A percentile compares a stretch with the other conserved stretches of the same genome.
These are phyloP conservation scores for Nitzschia sp. DNA, from an alignment of 108 stramenopile genomes.

Conservation along the genomic window DNA sequence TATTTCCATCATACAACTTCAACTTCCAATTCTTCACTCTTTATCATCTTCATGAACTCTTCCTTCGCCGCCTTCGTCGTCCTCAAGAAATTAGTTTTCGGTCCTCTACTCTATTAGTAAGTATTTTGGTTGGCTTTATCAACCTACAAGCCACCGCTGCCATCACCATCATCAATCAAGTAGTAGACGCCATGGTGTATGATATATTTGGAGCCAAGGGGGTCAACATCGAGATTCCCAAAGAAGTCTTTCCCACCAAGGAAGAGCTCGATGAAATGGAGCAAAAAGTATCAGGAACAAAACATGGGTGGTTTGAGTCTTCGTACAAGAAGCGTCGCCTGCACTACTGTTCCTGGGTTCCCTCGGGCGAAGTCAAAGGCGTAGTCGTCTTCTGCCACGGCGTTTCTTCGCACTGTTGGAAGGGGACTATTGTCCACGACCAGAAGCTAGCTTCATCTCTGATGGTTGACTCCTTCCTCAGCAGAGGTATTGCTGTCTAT, in stretches of 20 bases:
- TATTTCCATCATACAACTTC: neutral
- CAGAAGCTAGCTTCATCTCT: constrained; percentile 16
- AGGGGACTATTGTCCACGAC: neutral
- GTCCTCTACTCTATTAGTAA: no score
- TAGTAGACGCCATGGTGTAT: neutral
- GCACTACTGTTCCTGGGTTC: constrained; percentile 50
- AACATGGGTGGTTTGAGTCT: constrained; percentile 52
- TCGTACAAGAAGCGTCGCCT: constrained; percentile 9
- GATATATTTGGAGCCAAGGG: constrained; percentile 16
- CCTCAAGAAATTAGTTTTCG: no score
- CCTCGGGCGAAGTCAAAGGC: constrained; percentile 24
- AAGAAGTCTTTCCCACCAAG: constrained; percentile 32
- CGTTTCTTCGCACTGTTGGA: constrained; percentile 9
- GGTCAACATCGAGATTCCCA: constrained; percentile 5
- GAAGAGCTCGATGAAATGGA: constrained; percentile 39
- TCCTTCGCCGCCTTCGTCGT: no score
- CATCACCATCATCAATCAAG: no score
- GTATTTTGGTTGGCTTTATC: no score
- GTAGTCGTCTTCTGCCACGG: constrained; percentile 48
- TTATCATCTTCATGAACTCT: no score
- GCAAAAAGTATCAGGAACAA: constrained; percentile 15
- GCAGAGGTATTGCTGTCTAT: constrained; percentile 27
- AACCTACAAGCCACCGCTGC: no score
- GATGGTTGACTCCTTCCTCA: constrained; percentile 11
- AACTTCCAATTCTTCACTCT: neutral